phyloP scores from a whole-genome alignment of 2,329 filamentous ascomycete species.

The Fusarium tupiense region DNA sequence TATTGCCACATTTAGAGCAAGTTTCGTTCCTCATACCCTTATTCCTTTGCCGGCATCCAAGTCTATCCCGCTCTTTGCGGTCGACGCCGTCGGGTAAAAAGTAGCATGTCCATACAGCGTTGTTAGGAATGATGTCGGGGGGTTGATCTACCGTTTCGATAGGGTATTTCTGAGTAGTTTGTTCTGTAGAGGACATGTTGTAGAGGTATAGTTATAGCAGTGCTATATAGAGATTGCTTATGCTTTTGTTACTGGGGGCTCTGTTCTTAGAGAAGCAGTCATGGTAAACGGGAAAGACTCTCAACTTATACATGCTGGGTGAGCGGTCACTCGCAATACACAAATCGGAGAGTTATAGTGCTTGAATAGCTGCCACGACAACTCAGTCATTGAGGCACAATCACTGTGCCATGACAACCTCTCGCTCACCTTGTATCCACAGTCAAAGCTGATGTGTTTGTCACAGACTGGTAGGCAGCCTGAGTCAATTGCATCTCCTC shows the following conservation, averaged over 20 bases:
- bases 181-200: too few species aligned
- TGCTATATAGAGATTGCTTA: background rate
- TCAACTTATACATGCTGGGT: background rate
- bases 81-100: too few species aligned
- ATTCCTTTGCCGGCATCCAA: too few species aligned
- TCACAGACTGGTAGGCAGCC: background rate
- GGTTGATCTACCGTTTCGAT: too few species aligned
- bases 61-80: too few species aligned
- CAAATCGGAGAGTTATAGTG: accelerated
- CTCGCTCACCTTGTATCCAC: too few species aligned
- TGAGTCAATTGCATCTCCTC: background rate
- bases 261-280: too few species aligned
- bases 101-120: too few species aligned
- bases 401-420: accelerated
- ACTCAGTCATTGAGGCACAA: background rate
- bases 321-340: accelerated
- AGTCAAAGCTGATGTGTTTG: background rate
- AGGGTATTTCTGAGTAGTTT: too few species aligned
- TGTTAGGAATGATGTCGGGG: too few species aligned
- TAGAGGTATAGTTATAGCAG: background rate
- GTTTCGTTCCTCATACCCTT: too few species aligned
- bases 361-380: accelerated
- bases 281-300: background rate
- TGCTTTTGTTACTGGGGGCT: background rate
- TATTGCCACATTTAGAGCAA: too few species aligned